phyloP scores from a whole-genome alignment of 2,329 filamentous ascomycete genomes.

The Pseudogymnoascus sp. region DNA sequence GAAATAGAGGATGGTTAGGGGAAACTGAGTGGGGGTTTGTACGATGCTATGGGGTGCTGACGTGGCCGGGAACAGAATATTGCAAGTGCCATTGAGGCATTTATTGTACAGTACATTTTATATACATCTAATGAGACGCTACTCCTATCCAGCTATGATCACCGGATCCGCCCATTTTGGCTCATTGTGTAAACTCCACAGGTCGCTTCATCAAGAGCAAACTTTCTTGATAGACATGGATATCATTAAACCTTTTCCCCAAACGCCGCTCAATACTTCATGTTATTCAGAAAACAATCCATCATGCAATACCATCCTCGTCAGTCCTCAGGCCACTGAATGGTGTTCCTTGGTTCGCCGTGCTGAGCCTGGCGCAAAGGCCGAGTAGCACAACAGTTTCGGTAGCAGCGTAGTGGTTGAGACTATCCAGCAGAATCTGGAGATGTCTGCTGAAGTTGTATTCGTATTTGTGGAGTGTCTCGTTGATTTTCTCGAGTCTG shows the following conservation, averaged over 20 bases:
- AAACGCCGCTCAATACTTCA: slow-evolving; percentile 6
- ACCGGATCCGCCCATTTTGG: background rate
- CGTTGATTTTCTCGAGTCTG: slow-evolving; percentile 49
- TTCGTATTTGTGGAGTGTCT: slow-evolving; percentile 86
- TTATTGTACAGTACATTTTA: slow-evolving; percentile 8
- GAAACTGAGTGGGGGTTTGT: background rate
- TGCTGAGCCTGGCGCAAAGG: slow-evolving; percentile 73
- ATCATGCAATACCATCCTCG: slow-evolving; percentile 36
- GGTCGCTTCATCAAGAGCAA: slow-evolving; percentile 3
- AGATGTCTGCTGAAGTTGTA: slow-evolving; percentile 86
- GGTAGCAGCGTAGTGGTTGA: slow-evolving; percentile 95
- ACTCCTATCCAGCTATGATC: background rate
- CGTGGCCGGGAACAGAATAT: background rate
- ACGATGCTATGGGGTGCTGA: background rate
- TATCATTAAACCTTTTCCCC: slow-evolving; percentile 3
- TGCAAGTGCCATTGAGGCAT: background rate
- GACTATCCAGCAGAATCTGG: slow-evolving; percentile 85
- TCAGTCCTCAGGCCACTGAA: slow-evolving; percentile 53
- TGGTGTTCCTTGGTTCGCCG: slow-evolving; percentile 68
- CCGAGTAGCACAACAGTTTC: slow-evolving; percentile 92
- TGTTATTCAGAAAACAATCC: background rate
- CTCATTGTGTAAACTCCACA: background rate
- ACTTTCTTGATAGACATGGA: slow-evolving; percentile 9
- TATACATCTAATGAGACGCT: slow-evolving; percentile 8
- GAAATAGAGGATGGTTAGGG: background rate